Evolutionary conservation across 805 yeast species (phyloP).

Genomic region (Starmerella vaccinii): DNA sequence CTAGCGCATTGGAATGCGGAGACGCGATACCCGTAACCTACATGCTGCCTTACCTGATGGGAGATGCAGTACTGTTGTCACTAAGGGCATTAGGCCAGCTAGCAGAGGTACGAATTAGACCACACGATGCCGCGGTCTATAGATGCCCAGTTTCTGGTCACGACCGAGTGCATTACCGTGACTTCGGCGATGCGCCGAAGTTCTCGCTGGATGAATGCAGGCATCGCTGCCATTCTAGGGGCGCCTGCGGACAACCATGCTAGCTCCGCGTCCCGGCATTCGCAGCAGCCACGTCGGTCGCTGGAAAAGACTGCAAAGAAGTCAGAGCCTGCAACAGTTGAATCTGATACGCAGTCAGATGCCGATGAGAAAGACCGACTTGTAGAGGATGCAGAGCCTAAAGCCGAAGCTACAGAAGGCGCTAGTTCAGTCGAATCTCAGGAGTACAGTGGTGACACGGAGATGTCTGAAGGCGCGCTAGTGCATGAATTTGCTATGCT

Average conservation of each 20-base stretch:
- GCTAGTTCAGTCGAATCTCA: background rate
- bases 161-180: constrained; percentile 78
- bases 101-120: background rate
- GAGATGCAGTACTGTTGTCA: background rate
- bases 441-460: background rate
- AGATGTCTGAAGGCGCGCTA: constrained; percentile 43
- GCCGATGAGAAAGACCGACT: background rate
- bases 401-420: background rate
- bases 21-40: background rate
- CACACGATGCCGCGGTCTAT: constrained; percentile 8
- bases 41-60: background rate
- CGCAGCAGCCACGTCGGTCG: background rate
- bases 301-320: background rate
- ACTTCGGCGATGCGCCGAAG: constrained; percentile 84
- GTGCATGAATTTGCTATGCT: constrained; percentile 71
- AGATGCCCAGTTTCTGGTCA: constrained; percentile 48
- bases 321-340: background rate
- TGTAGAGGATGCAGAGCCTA: background rate
- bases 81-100: constrained; percentile 1
- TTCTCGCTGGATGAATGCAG: constrained; percentile 62
- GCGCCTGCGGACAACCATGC: constrained; percentile 35
- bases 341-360: background rate
- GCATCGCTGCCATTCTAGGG: constrained; percentile 77
- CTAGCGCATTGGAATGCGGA: background rate
- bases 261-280: background rate